Conservation (phyloP, 208 protist genomes). For the Leishmania braziliensis region DNA sequence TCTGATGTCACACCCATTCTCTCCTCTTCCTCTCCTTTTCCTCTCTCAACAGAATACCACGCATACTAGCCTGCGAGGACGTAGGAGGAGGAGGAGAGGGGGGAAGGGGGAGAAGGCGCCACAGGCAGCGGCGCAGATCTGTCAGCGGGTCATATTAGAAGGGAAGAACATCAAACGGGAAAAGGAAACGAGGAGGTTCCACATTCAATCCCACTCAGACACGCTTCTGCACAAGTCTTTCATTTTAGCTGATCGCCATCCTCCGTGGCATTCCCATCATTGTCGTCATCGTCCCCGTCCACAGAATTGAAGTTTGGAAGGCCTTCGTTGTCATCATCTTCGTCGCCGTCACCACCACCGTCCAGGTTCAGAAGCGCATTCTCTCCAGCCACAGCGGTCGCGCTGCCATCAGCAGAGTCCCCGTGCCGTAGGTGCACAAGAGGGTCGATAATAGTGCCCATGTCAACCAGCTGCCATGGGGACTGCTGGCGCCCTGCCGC, state of each 20-base stretch:
- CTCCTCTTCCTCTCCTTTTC: background rate
- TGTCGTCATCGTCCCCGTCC: conserved; percentile 13
- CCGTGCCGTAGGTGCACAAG: conserved; percentile 16
- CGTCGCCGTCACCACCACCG: conserved; percentile 1
- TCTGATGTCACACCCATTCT: background rate
- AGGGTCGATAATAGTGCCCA: conserved; percentile 34
- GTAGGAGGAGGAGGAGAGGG: background rate
- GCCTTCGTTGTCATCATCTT: conserved; percentile 3
- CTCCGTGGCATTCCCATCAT: background rate
- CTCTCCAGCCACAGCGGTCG: background rate
- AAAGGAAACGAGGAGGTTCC: background rate
- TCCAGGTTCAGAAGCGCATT: background rate
- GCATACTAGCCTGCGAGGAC: background rate
- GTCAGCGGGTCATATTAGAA: background rate
- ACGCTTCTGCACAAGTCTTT: background rate
- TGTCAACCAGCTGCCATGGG: conserved; percentile 30
- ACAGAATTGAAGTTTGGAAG: background rate
- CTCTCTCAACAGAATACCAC: background rate
- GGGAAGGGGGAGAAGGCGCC: background rate
- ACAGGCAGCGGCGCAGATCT: background rate
- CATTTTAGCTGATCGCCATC: background rate
- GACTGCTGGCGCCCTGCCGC: conserved; percentile 8
- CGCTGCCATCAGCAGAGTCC: background rate
- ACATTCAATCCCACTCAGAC: background rate
- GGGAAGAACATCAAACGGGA: background rate